phyloP scores from a whole-genome alignment of 176 grass and related monocot species.

The Otatea glauca region DNA sequence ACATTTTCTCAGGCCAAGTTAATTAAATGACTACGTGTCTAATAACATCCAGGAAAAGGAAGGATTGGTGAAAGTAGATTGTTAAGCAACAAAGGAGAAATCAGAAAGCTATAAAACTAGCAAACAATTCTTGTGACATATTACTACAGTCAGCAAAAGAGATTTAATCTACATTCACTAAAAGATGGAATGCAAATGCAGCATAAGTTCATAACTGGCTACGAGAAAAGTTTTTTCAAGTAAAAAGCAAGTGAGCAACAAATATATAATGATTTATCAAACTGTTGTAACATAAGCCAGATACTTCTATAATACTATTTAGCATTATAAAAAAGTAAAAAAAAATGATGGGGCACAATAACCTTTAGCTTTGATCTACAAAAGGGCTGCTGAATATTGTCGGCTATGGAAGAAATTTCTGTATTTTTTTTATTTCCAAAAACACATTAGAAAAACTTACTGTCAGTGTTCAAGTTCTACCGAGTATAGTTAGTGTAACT shows the following conservation, averaged over 20 bases:
- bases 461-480: not conserved
- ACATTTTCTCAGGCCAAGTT: constrained; percentile 30
- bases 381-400: not conserved
- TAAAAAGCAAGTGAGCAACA: not conserved
- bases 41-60: not conserved
- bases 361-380: not conserved
- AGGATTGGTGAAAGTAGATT: constrained; percentile 15
- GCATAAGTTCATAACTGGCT: not conserved
- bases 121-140: not conserved
- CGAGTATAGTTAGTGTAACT: not conserved
- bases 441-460: not conserved
- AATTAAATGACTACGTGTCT: constrained; percentile 1
- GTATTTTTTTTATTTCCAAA: not conserved
- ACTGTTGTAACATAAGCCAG: not conserved
- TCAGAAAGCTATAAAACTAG: not conserved
- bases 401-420: not conserved
- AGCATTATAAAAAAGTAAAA: not conserved
- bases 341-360: not conserved
- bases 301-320: not conserved
- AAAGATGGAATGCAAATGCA: not conserved
- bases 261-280: not conserved
- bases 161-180: not conserved
- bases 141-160: constrained; percentile 5
- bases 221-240: not conserved
- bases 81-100: not conserved